Evolutionary conservation across 306 rosid species (phyloP).

Genomic region (Crotalaria pallida): DNA sequence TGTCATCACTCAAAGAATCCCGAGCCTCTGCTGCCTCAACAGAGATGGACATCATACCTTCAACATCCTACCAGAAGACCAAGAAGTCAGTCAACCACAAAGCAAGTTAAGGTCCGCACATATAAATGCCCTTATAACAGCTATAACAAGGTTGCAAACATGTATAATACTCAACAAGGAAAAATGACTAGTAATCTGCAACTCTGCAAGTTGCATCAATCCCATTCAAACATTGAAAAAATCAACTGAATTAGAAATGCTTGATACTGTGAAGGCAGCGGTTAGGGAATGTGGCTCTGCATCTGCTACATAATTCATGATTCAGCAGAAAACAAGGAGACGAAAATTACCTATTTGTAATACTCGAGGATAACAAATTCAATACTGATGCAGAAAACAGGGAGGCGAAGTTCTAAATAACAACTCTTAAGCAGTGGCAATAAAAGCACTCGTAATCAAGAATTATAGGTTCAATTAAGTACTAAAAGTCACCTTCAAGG

Average conservation of each 20-base stretch:
- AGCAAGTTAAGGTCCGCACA: neutral
- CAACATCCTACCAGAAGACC: slow-evolving; percentile 73
- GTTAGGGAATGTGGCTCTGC: neutral
- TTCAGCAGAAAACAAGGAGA: slow-evolving; percentile 13
- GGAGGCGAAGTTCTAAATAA: slow-evolving; percentile 12
- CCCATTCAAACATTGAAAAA: neutral
- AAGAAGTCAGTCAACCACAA: slow-evolving; percentile 30
- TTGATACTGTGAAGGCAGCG: slow-evolving; percentile 11
- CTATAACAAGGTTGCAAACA: neutral
- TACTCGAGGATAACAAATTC: neutral
- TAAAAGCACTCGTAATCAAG: neutral
- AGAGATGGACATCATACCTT: slow-evolving; percentile 99
- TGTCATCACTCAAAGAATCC: slow-evolving; percentile 86
- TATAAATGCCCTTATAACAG: neutral
- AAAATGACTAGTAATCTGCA: neutral
- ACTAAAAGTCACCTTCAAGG: slow-evolving; percentile 66
- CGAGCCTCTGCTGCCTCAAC: slow-evolving; percentile 92
- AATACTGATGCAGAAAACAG: neutral
- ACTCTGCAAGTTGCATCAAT: neutral
- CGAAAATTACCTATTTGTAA: neutral
- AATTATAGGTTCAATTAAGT: neutral
- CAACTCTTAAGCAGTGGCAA: neutral
- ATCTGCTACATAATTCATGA: slow-evolving; percentile 9
- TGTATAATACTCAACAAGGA: slow-evolving; percentile 11
- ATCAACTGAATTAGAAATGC: slow-evolving; percentile 16